Evolutionary conservation across 805 yeast species (phyloP).

Genomic region (Yarrowia bubula): DNA sequence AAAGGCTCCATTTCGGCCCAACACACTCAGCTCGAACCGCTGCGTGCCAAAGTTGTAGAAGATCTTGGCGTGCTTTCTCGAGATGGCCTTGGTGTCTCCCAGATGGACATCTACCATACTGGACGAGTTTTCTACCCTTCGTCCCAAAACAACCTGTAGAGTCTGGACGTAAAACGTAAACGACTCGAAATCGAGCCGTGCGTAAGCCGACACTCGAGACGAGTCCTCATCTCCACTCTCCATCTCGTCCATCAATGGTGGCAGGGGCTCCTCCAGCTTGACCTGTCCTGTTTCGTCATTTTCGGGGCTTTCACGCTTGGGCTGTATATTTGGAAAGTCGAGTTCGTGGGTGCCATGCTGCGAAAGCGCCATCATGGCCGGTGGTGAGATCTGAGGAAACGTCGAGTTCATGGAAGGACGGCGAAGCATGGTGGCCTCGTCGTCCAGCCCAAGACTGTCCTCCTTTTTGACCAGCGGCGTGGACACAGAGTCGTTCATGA

Average conservation of each 20-base stretch:
- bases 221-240: slow-evolving; percentile 31
- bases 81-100: slow-evolving; percentile 88
- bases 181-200: slow-evolving; percentile 77
- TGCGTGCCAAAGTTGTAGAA: slow-evolving; percentile 96
- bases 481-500: slow-evolving; percentile 25
- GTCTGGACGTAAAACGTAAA: slow-evolving; percentile 96
- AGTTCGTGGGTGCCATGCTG: slow-evolving; percentile 16
- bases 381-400: slow-evolving; percentile 16
- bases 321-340: slow-evolving; percentile 25
- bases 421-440: slow-evolving; percentile 23
- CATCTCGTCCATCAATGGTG: slow-evolving; percentile 17
- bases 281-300: background rate
- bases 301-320: slow-evolving; percentile 22
- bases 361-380: slow-evolving; percentile 25
- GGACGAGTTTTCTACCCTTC: slow-evolving; percentile 70
- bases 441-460: slow-evolving; percentile 23
- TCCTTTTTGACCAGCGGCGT: slow-evolving; percentile 24
- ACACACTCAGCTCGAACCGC: slow-evolving; percentile 82
- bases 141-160: slow-evolving; percentile 87
- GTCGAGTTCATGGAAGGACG: slow-evolving; percentile 24
- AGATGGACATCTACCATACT: slow-evolving; percentile 75
- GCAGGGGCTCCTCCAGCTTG: slow-evolving; percentile 16
- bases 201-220: slow-evolving; percentile 45
- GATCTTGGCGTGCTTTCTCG: slow-evolving; percentile 91
- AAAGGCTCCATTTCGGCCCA: slow-evolving; percentile 96